Evolutionary conservation across 2,329 filamentous ascomycete species (phyloP).

Genomic region (Pseudohalonectria lignicola): DNA sequence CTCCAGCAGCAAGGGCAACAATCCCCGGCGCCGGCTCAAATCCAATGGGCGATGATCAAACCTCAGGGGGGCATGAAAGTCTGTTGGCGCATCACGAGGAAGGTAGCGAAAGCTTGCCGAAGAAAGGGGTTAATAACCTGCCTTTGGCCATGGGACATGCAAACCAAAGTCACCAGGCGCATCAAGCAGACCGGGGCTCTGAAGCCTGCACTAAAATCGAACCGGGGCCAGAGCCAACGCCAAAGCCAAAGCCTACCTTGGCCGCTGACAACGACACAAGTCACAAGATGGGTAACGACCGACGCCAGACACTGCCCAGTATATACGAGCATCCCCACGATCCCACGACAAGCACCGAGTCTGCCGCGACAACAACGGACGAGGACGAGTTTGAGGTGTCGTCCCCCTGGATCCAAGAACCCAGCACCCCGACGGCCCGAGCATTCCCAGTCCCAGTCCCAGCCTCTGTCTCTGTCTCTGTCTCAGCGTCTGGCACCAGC

Average conservation of each 20-base stretch:
- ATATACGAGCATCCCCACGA: slow-evolving; percentile 2
- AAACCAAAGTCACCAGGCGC: too few relatives aligned
- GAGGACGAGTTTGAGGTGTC: neutral
- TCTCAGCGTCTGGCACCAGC: neutral
- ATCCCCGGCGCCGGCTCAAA: too few relatives aligned
- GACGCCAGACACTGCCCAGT: slow-evolving; percentile 1
- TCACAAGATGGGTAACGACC: slow-evolving; percentile 3
- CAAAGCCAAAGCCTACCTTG: neutral
- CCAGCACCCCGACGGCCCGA: neutral
- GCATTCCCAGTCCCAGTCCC: neutral
- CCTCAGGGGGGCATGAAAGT: too few relatives aligned
- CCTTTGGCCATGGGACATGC: too few relatives aligned
- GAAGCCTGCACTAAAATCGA: too few relatives aligned
- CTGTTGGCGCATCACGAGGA: too few relatives aligned
- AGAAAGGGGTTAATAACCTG: too few relatives aligned
- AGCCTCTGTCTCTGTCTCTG: neutral
- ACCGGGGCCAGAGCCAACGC: neutral
- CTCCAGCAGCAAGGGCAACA: too few relatives aligned
- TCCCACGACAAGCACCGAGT: neutral
- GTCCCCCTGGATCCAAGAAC: neutral
- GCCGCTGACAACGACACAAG: neutral
- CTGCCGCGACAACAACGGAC: neutral
- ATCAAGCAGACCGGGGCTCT: neutral
- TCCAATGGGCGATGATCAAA: too few relatives aligned
- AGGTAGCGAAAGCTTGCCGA: too few relatives aligned